Evolutionary conservation across 2,329 filamentous ascomycete genomes (phyloP).

Genomic region (Botrytis galanthina): DNA sequence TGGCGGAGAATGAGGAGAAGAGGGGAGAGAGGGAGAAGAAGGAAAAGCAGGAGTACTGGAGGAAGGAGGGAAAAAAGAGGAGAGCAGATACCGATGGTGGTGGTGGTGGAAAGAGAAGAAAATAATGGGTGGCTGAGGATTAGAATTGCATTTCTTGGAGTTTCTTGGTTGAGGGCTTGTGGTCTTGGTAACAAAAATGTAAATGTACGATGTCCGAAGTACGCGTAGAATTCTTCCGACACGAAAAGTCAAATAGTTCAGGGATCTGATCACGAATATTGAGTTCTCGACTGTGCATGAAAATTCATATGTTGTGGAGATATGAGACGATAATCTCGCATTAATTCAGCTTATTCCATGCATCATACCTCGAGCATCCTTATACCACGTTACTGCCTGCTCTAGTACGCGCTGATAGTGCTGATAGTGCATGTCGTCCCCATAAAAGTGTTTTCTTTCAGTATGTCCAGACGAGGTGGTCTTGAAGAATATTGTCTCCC

Average conservation of each 20-base stretch:
- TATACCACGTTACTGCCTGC: not conserved
- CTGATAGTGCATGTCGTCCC: not conserved
- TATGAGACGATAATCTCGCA: not conserved
- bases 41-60: constrained; percentile 91
- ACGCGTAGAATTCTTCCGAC: not conserved
- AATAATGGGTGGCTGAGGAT: constrained; percentile 2
- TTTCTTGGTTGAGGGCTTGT: constrained; percentile 2
- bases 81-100: constrained; percentile 53
- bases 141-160: not conserved
- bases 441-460: not conserved
- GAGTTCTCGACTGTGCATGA: not conserved
- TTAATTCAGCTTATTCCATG: not conserved
- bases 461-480: not conserved
- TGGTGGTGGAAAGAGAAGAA: constrained; percentile 41
- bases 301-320: not conserved
- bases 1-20: constrained; percentile 81
- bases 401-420: not conserved
- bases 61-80: constrained; percentile 80
- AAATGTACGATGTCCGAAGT: not conserved
- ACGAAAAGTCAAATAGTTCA: not conserved
- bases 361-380: not conserved
- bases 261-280: not conserved
- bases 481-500: not conserved
- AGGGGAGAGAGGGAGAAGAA: constrained; percentile 82
- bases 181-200: constrained; percentile 4